A percentile compares a stretch with the other conserved stretches of the same genome.
phyloP scores from a whole-genome alignment of 2,329 filamentous ascomycete genomes.

The Neophaeococcomyces mojaviensis region DNA sequence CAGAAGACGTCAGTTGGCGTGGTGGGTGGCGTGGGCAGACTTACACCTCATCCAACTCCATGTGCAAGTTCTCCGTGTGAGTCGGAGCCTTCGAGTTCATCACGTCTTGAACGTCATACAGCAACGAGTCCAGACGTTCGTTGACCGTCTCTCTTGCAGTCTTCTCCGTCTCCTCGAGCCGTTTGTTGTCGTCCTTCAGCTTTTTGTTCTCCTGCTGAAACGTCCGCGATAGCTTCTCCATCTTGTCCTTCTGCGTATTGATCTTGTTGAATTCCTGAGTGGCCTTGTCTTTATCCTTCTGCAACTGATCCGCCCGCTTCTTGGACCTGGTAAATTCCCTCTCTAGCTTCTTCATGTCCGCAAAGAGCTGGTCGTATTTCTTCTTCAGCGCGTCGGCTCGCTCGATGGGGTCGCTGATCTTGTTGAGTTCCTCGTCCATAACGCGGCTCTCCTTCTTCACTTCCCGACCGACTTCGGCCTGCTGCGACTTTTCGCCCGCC shows the following conservation, averaged over 20 bases:
- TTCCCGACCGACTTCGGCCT: conserved; percentile 91
- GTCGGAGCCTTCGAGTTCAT: conserved; percentile 81
- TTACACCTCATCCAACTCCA: conserved; percentile 84
- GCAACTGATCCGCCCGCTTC: conserved; percentile 84
- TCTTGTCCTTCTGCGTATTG: conserved; percentile 83
- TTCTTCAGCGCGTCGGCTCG: conserved; percentile 87
- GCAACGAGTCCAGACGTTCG: conserved; percentile 69
- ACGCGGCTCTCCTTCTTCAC: conserved; percentile 91
- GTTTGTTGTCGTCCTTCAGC: conserved; percentile 95
- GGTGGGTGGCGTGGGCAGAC: conserved; percentile 28
- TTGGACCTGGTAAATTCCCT: conserved; percentile 93
- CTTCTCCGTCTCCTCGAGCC: conserved; percentile 77
- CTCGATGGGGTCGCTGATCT: conserved; percentile 84
- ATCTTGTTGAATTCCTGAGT: conserved; percentile 86
- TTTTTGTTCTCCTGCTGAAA: conserved; percentile 97
- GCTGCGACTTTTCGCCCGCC: conserved; percentile 88
- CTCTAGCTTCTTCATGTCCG: conserved; percentile 92
- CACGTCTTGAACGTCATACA: conserved; percentile 79
- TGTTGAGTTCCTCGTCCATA: conserved; percentile 72
- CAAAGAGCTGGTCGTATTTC: conserved; percentile 81
- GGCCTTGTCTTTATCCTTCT: conserved; percentile 92
- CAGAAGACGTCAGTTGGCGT: conserved; percentile 18
- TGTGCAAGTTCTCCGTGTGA: conserved; percentile 70
- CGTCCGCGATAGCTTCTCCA: conserved; percentile 92
- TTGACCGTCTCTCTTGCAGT: conserved; percentile 77